Percentiles rank a stretch among this genome's conserved stretches.
phyloP scores from a whole-genome alignment of 2,329 filamentous ascomycete genomes.

The Trematosphaeria pertusa region DNA sequence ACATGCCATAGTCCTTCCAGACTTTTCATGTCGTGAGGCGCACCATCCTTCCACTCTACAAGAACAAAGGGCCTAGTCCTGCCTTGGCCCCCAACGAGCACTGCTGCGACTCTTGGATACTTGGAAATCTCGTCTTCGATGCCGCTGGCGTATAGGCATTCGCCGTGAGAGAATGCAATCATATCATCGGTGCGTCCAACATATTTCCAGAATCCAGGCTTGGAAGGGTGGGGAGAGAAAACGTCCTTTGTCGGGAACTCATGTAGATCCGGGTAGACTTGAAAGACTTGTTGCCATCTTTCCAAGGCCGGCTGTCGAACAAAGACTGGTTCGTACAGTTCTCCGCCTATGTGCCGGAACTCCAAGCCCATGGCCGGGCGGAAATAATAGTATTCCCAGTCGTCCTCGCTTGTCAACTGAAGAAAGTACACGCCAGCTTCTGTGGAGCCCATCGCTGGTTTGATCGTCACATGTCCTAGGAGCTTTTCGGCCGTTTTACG shows the following conservation, averaged over 20 bases:
- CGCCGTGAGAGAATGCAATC: conserved; percentile 60
- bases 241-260: conserved; percentile 30
- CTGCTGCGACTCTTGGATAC: background rate
- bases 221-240: background rate
- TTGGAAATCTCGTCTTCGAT: conserved; percentile 5
- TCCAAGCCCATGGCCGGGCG: conserved; percentile 8
- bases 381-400: conserved; percentile 22
- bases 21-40: background rate
- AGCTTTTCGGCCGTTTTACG: conserved; percentile 9
- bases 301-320: conserved; percentile 1
- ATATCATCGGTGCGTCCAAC: conserved; percentile 50
- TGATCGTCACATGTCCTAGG: conserved; percentile 1
- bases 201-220: conserved; percentile 5
- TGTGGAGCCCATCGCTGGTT: conserved; percentile 18
- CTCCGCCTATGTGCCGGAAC: conserved; percentile 5
- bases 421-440: conserved; percentile 20
- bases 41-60: conserved; percentile 6
- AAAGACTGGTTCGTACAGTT: conserved; percentile 13
- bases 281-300: conserved; percentile 25
- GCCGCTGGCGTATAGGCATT: conserved; percentile 48
- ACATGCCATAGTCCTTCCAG: background rate
- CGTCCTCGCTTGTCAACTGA: conserved; percentile 6
- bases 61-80: conserved; percentile 10
- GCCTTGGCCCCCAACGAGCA: conserved; percentile 8
- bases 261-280: conserved; percentile 26